Base-by-base conservation (phyloP, 1,284 basidiomycete species). In the Tilletia horrida region DNA sequence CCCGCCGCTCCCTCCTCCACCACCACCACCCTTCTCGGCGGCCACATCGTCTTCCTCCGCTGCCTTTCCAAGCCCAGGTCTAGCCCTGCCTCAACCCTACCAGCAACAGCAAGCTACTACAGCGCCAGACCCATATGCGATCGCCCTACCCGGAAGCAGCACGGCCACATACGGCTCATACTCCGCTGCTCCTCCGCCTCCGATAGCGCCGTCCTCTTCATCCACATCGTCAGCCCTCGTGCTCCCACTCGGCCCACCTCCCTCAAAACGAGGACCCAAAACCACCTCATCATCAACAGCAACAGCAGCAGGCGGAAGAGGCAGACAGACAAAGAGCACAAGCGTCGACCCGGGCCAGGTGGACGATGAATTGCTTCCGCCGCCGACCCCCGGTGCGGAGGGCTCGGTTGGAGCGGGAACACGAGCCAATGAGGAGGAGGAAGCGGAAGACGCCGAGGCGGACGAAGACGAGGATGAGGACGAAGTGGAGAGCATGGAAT, bases 401-500 rank as follows among this genome's bases (percentile, higher is more conserved):
- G 35, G 35, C 4, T 4, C 35, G 4, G 35, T 11, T 40, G 35
- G 35, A 40, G 50, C 7, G 7, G 55, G 55, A 35, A 13, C 29
- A 14, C 27, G 55, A 14, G 18, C 27, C 3, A 29, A 59, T 16
- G 55, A 59, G 27, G 55, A 59, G 7, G 55, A 59, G 27, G 55
- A 25, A 29, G 55, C 27, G 31, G 55, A 59, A 14, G 55, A 35
- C 11, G 55, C 18, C 14, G 55, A 59, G 8, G 55, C 18, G 31
- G 55, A 59, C n/a, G 23, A 27, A 25, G 23, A 25, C 11, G 25
- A 40, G 13, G 27, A 59, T 59, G 55, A 29, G 27, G 55, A 59
- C 55, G 55, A 59, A 27, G 18, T 59, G 29, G 55, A 59, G 29
- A 59, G 55, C 27, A 59, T 59, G 55, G 55, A 59, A 27, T 25